Percentiles rank a stretch among this genome's conserved stretches.
These are phyloP conservation scores for Aspergillus olivimuriae DNA, from an alignment of 495 filamentous ascomycete genomes.

Conservation along the genomic window DNA sequence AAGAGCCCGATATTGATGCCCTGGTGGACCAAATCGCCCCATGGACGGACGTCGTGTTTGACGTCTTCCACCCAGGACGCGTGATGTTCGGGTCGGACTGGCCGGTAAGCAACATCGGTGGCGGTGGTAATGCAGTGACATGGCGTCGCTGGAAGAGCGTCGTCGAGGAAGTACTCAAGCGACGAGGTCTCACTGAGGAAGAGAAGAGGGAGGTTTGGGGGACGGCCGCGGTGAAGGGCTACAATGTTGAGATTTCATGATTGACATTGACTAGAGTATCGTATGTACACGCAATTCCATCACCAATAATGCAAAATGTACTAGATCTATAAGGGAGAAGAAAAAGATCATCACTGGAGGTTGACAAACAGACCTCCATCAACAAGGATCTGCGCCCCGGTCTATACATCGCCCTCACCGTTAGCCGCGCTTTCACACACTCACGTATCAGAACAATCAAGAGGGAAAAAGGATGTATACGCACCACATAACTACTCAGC, in stretches of 20 bases:
- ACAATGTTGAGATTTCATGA: conserved; percentile 42
- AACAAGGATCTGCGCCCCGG: conserved; percentile 76
- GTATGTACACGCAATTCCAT: too few species aligned
- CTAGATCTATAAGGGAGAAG: too few species aligned
- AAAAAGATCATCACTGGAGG: conserved; percentile 55
- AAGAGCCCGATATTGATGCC: conserved; percentile 30
- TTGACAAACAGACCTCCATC: conserved; percentile 77
- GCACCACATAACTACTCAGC: conserved; percentile 66
- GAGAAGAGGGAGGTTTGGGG: conserved; percentile 63
- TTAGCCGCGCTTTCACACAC: conserved; percentile 3
- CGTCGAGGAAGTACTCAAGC: conserved; percentile 51
- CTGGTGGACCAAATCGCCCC: conserved; percentile 42
- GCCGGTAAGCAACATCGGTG: conserved; percentile 74
- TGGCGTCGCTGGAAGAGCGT: conserved; percentile 44
- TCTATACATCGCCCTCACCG: conserved; percentile 33
- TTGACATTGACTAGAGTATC: too few species aligned
- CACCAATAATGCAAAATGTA: too few species aligned
- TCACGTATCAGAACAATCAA: conserved; percentile 1
- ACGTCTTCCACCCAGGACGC: conserved; percentile 59
- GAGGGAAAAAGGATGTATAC: conserved; percentile 6
- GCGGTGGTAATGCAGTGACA: conserved; percentile 43
- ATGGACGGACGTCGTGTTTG: conserved; percentile 62
- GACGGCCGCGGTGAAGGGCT: conserved; percentile 59
- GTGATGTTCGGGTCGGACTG: conserved; percentile 89
- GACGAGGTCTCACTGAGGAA: conserved; percentile 47